Evolutionary conservation across 2,329 filamentous ascomycete genomes (phyloP).

Genomic region (Daldinia eschscholtzii): DNA sequence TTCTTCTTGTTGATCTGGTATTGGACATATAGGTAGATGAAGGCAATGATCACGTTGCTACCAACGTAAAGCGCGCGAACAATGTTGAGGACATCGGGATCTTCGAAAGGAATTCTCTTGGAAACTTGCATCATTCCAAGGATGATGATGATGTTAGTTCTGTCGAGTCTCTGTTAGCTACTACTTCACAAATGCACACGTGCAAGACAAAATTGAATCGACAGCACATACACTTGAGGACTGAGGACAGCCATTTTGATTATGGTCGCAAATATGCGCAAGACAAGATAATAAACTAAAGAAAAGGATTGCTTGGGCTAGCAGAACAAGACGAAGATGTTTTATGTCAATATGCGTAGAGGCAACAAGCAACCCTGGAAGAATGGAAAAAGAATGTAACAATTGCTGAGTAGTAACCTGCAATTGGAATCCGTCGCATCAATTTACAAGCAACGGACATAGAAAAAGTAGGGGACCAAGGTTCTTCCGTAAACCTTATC

Average conservation of each 20-base stretch:
- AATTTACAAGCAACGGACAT: conserved; percentile 23
- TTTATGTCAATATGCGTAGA: conserved; percentile 5
- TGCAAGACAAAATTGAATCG: conserved; percentile 17
- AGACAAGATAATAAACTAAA: conserved; percentile 3
- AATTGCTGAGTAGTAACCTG: conserved; percentile 5
- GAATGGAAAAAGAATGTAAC: conserved; percentile 22
- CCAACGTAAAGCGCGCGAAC: conserved; percentile 67
- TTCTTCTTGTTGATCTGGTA: conserved; percentile 94
- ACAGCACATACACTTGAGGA: conserved; percentile 71
- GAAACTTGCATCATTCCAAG: conserved; percentile 98
- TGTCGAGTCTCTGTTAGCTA: conserved; percentile 57
- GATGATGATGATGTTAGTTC: conserved; percentile 94
- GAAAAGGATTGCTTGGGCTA: conserved; percentile 18
- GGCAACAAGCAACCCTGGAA: conserved; percentile 1
- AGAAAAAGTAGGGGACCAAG: conserved; percentile 17
- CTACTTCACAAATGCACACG: conserved; percentile 17
- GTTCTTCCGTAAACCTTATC: conserved; percentile 35
- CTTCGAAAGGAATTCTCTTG: conserved; percentile 94
- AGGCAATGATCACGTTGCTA: conserved; percentile 84
- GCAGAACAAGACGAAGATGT: not conserved
- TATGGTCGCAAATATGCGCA: conserved; percentile 32
- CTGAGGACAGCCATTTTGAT: conserved; percentile 71
- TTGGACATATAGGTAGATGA: conserved; percentile 88
- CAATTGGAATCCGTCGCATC: conserved; percentile 32
- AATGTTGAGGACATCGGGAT: conserved; percentile 72